These are phyloP conservation scores for Primulina eburnea DNA, from an alignment of 257 asterid genomes.

Conservation along the genomic window DNA sequence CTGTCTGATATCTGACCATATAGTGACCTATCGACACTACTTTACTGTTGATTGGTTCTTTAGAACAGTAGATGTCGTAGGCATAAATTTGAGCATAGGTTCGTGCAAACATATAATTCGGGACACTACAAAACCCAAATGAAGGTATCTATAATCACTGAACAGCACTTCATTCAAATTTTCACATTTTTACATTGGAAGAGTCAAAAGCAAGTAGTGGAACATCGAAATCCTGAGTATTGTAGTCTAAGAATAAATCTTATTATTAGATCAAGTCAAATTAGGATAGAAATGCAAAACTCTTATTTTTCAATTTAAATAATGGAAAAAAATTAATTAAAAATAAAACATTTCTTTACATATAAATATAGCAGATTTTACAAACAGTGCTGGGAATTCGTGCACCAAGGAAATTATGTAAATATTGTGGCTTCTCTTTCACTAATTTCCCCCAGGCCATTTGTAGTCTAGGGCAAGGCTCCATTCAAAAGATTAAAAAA, in stretches of 20 bases:
- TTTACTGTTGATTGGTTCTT: not conserved
- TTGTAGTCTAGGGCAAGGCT: not conserved
- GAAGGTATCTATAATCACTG: not conserved
- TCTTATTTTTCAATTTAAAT: no score
- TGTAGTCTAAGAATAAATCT: no score
- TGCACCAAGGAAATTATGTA: not conserved
- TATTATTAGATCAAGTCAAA: no score
- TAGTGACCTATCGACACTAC: not conserved
- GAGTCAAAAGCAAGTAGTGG: not conserved
- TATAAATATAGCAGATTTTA: not conserved
- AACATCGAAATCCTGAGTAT: not conserved
- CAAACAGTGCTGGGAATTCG: not conserved
- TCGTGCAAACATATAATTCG: not conserved
- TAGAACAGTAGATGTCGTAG: not conserved
- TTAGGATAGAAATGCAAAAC: no score
- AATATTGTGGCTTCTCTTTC: not conserved
- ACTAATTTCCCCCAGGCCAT: not conserved
- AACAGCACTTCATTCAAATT: not conserved
- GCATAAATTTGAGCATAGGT: not conserved
- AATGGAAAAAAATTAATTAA: no score
- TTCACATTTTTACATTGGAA: not conserved
- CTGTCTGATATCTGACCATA: not conserved
- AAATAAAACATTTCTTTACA: no score
- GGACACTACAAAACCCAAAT: no score
- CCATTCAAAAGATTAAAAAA: not conserved